Evolutionary conservation across 2,329 filamentous ascomycete genomes (phyloP).

Genomic region (Dothistroma pini): DNA sequence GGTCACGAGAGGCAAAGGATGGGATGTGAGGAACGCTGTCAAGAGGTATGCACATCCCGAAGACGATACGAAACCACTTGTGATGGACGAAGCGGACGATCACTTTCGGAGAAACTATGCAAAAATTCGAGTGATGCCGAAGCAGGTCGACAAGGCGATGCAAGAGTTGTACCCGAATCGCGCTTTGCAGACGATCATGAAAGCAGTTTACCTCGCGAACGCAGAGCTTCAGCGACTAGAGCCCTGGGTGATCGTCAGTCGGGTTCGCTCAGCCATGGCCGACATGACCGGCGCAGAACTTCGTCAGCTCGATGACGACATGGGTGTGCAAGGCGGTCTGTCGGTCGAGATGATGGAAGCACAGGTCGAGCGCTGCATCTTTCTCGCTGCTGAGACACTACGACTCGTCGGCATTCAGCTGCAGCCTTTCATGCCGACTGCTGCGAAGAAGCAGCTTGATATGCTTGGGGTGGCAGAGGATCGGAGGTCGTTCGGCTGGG

Average conservation of each 20-base stretch:
- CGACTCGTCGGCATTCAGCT: constrained; percentile 79
- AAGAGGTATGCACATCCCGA: constrained; percentile 27
- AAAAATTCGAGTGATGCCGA: constrained; percentile 33
- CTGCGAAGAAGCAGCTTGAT: constrained; percentile 69
- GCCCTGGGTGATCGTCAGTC: constrained; percentile 63
- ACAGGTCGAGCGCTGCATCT: constrained; percentile 61
- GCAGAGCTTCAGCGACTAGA: constrained; percentile 59
- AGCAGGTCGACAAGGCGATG: constrained; percentile 55
- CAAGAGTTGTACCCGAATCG: constrained; percentile 58
- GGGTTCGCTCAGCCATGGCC: constrained; percentile 24
- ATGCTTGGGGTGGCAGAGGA: constrained; percentile 66
- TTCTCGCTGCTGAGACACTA: constrained; percentile 68
- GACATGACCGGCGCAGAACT: constrained; percentile 32
- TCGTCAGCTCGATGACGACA: constrained; percentile 11
- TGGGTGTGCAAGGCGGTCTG: constrained; percentile 21
- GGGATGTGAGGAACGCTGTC: constrained; percentile 49
- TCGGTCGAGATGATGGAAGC: constrained; percentile 31
- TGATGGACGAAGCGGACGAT: background rate
- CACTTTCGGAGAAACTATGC: background rate
- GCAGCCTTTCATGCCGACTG: constrained; percentile 85
- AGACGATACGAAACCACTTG: background rate
- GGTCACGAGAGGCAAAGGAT: constrained; percentile 55
- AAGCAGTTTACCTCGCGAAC: constrained; percentile 61
- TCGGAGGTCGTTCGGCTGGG: constrained; percentile 61
- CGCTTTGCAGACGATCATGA: constrained; percentile 64